Evolutionary conservation across 225 moss, liverwort and hornwort genomes (phyloP).

Genomic region (Anthoceros angustus): DNA sequence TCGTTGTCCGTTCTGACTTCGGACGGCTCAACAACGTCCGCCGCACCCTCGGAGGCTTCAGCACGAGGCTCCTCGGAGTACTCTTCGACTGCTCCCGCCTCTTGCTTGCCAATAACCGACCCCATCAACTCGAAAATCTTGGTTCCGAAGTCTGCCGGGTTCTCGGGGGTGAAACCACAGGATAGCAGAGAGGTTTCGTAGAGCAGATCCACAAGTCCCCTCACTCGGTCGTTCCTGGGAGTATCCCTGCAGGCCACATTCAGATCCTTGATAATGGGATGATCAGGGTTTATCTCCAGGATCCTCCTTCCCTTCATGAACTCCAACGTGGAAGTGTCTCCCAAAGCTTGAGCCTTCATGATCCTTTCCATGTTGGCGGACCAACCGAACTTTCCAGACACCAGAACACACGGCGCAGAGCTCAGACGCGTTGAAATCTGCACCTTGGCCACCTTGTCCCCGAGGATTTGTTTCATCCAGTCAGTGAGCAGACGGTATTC

Average conservation of each 20-base stretch:
- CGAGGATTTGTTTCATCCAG: conserved; percentile 92
- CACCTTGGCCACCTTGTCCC: conserved; percentile 93
- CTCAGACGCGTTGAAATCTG: conserved; percentile 72
- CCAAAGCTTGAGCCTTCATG: conserved; percentile 91
- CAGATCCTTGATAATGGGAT: conserved; percentile 85
- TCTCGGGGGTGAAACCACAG: conserved; percentile 91
- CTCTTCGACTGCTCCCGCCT: conserved; percentile 6
- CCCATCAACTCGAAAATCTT: conserved; percentile 89
- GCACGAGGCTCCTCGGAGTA: conserved; percentile 8
- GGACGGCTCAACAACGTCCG: conserved; percentile 68
- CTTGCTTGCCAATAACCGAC: conserved; percentile 37
- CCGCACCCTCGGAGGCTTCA: conserved; percentile 2
- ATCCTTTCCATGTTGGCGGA: conserved; percentile 99
- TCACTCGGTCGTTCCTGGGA: conserved; percentile 47
- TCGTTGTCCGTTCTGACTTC: conserved; percentile 72
- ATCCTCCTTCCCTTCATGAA: conserved; percentile 87
- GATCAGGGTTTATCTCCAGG: conserved; percentile 76
- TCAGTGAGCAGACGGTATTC: conserved; percentile 69
- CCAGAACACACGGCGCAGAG: conserved; percentile 91
- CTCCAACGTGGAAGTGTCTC: conserved; percentile 75
- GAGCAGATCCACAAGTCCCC: conserved; percentile 63
- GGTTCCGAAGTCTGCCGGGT: conserved; percentile 79
- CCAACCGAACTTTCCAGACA: conserved; percentile 97
- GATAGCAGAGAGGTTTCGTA: conserved; percentile 84
- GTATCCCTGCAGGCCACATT: conserved; percentile 92